Evolutionary conservation across 805 yeast species (phyloP).

Genomic region (Lachancea fermentati): DNA sequence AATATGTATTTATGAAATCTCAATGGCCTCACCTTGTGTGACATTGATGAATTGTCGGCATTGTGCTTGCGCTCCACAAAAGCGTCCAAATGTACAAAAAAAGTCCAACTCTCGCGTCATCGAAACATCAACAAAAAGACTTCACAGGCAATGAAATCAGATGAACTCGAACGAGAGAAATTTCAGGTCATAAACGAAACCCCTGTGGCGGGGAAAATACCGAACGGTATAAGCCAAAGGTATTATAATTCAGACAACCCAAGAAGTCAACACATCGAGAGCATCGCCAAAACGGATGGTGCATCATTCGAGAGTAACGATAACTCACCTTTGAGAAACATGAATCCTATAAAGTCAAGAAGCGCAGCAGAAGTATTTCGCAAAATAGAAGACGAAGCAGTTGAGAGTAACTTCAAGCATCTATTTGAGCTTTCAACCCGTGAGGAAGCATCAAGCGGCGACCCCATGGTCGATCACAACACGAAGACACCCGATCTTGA

Average conservation of each 20-base stretch:
- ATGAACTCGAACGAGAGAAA: constrained; percentile 6
- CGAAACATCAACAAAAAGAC: neutral
- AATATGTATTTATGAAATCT: too few species aligned
- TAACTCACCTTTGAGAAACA: neutral
- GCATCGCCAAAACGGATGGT: neutral
- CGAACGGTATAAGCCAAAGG: neutral
- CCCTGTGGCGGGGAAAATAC: neutral
- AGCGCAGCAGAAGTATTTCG: constrained; percentile 7
- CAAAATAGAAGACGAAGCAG: neutral
- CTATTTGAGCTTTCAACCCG: too few species aligned
- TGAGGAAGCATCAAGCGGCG: too few species aligned
- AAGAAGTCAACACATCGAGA: neutral
- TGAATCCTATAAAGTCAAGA: constrained; percentile 7
- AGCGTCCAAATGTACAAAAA: neutral
- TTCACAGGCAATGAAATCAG: constrained; percentile 3
- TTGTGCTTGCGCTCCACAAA: neutral
- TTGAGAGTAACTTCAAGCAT: neutral
- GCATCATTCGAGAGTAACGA: neutral
- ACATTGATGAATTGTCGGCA: neutral
- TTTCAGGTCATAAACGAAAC: constrained; percentile 6
- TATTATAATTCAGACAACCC: neutral
- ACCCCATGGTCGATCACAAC: constrained; percentile 8
- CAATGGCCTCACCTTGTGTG: neutral
- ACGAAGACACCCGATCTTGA: constrained; percentile 26
- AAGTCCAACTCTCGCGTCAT: neutral